Evolutionary conservation across 192 early-diverging fungal species (phyloP).

Genomic region (Coemansia sp.): DNA sequence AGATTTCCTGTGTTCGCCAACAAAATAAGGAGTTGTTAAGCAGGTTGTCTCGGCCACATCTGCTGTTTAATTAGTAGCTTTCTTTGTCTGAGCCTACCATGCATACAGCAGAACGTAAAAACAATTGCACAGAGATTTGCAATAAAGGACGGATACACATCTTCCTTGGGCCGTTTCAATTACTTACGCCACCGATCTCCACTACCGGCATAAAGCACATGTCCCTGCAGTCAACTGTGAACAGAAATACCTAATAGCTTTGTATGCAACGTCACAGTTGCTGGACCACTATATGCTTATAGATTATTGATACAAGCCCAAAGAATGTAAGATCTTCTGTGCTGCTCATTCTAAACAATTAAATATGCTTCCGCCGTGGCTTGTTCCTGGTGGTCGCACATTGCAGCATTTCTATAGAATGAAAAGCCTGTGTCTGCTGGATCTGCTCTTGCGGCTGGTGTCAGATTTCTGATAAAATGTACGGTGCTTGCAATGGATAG

Average conservation of each 20-base stretch:
- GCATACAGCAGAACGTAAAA: not conserved
- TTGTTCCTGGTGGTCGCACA: not conserved
- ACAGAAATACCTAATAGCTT: not conserved
- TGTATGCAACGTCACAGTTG: not conserved
- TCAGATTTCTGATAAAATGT: not conserved
- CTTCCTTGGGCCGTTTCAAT: not conserved
- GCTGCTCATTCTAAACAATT: not conserved
- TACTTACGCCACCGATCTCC: not conserved
- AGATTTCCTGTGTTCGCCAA: no score
- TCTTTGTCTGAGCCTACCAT: not conserved
- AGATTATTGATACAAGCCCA: not conserved
- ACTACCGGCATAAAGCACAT: not conserved
- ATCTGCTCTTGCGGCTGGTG: not conserved
- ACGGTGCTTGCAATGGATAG: not conserved
- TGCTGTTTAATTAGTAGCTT: not conserved
- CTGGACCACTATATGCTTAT: not conserved
- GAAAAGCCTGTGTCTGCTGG: not conserved
- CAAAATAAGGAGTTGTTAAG: not conserved
- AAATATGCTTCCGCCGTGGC: not conserved
- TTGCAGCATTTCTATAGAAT: not conserved
- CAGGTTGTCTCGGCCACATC: not conserved
- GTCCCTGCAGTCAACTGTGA: not conserved
- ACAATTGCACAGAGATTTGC: not conserved
- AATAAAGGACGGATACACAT: not conserved
- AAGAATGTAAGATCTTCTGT: not conserved